Conservation (phyloP, 331 rosid genomes). For the Malus hybrid region DNA sequence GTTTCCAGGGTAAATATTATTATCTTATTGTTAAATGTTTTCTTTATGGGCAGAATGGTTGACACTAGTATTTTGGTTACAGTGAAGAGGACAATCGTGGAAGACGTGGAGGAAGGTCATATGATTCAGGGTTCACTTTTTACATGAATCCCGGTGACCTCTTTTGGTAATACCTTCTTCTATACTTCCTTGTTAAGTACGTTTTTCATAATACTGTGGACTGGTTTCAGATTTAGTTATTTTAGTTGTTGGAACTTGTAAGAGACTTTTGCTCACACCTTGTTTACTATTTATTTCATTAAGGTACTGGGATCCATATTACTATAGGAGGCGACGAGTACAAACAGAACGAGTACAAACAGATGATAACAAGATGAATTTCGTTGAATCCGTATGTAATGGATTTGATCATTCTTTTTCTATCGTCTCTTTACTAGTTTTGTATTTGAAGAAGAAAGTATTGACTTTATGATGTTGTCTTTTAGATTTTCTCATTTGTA, state of each 20-base stretch:
- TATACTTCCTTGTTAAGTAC: slow-evolving; percentile 2
- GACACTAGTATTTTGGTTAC: slow-evolving; percentile 26
- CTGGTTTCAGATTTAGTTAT: neutral
- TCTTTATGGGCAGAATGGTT: slow-evolving; percentile 6
- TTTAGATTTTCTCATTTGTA: slow-evolving; percentile 67
- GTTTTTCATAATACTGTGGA: neutral
- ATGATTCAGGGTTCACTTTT: slow-evolving; percentile 72
- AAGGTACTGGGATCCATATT: slow-evolving; percentile 99
- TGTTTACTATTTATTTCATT: slow-evolving; percentile 10
- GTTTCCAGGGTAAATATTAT: neutral
- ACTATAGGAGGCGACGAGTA: slow-evolving; percentile 59
- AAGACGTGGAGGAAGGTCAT: slow-evolving; percentile 67
- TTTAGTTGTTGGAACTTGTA: neutral
- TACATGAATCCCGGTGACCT: slow-evolving; percentile 71
- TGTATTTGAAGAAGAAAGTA: neutral
- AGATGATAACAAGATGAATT: slow-evolving; percentile 73
- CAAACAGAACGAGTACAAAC: slow-evolving; percentile 18
- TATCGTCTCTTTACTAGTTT: neutral
- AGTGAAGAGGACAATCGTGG: slow-evolving; percentile 94
- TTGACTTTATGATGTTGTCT: slow-evolving; percentile 19
- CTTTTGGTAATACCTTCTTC: slow-evolving; percentile 58
- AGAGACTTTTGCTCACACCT: slow-evolving; percentile 13
- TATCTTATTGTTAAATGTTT: neutral
- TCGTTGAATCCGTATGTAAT: slow-evolving; percentile 81
- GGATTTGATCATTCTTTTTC: slow-evolving; percentile 9